A percentile compares a stretch with the other conserved stretches of the same genome.
Evolutionary conservation across 352 stramenopile genomes (phyloP).

Genomic region (Aphanomyces euteiches): DNA sequence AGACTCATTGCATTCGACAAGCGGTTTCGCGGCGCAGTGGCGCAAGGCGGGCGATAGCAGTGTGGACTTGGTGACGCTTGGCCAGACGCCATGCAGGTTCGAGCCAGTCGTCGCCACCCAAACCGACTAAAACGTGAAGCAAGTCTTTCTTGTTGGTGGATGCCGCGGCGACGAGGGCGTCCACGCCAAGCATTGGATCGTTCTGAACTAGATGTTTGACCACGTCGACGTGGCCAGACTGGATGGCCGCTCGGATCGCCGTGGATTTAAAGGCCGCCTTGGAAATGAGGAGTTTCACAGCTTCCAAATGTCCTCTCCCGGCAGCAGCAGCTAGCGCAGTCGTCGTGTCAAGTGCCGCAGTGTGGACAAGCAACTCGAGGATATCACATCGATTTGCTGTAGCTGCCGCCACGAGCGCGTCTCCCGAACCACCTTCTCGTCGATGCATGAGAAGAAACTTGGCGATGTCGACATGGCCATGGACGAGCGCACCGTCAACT

Average conservation of each 20-base stretch:
- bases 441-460: conserved; percentile 35
- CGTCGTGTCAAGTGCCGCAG: background rate
- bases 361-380: conserved; percentile 31
- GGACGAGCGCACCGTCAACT: background rate
- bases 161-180: background rate
- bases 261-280: background rate
- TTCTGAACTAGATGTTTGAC: background rate
- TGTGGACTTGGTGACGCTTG: too few species aligned
- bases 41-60: too few species aligned
- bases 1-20: too few species aligned
- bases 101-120: too few species aligned
- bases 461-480: background rate
- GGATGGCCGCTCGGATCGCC: background rate
- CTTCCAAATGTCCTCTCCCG: background rate
- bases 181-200: background rate
- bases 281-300: background rate
- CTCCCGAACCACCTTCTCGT: conserved; percentile 33
- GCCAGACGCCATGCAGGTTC: too few species aligned
- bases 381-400: conserved; percentile 34
- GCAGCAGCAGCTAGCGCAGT: background rate
- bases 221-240: background rate
- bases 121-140: too few species aligned
- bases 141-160: too few species aligned
- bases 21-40: too few species aligned
- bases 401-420: conserved; percentile 35